phyloP scores from a whole-genome alignment of 2,329 filamentous ascomycete species.

The Periconia macrospinosa region DNA sequence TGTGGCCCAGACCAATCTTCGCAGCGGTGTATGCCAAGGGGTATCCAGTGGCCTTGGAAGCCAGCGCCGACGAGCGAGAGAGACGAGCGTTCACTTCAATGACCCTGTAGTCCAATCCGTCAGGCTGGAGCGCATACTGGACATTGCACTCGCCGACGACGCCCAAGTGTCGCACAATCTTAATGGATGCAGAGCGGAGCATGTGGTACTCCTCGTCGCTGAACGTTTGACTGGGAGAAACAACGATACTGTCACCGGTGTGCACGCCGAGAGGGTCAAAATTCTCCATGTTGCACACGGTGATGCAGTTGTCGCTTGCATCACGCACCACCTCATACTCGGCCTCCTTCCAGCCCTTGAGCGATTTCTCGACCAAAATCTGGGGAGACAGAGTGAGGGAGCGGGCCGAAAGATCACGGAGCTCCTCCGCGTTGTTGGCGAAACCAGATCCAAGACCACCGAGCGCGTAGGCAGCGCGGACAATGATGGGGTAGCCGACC shows the following conservation, averaged over 20 bases:
- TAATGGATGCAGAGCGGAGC: constrained; percentile 95
- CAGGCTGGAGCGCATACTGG: constrained; percentile 94
- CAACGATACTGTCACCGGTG: constrained; percentile 98
- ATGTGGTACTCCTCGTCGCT: constrained; percentile 99
- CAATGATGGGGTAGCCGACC: constrained; percentile 96
- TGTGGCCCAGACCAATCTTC: constrained; percentile 97
- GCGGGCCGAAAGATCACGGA: constrained; percentile 88
- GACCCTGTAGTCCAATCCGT: constrained; percentile 95
- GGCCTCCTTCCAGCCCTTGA: constrained; percentile 99
- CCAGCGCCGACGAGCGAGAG: constrained; percentile 92
- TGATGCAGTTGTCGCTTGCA: constrained; percentile 97
- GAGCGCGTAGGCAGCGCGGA: constrained; percentile 93
- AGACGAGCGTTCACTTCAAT: constrained; percentile 99
- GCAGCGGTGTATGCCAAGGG: constrained; percentile 96
- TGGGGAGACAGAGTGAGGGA: constrained; percentile 93
- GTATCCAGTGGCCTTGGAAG: constrained; percentile 97
- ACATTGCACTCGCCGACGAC: constrained; percentile 99
- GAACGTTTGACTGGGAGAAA: constrained; percentile 93
- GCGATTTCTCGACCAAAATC: constrained; percentile 95
- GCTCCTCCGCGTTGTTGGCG: constrained; percentile 89
- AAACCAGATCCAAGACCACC: constrained; percentile 97
- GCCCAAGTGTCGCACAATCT: constrained; percentile 95
- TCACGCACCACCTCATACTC: constrained; percentile 99
- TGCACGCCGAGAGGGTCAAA: constrained; percentile 97
- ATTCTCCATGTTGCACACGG: constrained; percentile 99